phyloP scores from a whole-genome alignment of 2,329 filamentous ascomycete genomes.

The Epicoccum nigrum region DNA sequence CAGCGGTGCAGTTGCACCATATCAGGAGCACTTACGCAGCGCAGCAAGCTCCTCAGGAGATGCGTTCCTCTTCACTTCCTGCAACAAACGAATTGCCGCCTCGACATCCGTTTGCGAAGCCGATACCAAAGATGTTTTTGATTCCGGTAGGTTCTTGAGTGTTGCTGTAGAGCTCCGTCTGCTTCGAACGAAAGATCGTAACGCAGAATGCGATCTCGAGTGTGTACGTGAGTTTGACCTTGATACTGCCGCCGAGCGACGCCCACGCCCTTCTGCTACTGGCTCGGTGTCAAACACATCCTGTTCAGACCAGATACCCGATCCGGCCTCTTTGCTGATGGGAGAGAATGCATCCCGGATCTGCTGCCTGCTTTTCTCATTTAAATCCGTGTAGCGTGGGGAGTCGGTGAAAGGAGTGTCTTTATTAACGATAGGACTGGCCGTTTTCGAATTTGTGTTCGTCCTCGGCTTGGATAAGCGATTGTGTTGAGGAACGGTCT shows the following conservation, averaged over 20 bases:
- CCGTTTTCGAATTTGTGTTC: conserved; percentile 39
- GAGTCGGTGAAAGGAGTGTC: conserved; percentile 31
- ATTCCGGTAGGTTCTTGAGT: conserved; percentile 33
- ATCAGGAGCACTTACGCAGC: conserved; percentile 37
- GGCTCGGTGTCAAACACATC: conserved; percentile 30
- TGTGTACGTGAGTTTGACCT: conserved; percentile 35
- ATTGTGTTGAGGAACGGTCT: conserved; percentile 34
- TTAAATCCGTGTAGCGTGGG: conserved; percentile 36
- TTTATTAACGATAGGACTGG: conserved; percentile 18
- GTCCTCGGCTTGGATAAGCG: conserved; percentile 46
- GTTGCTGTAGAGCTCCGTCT: conserved; percentile 23
- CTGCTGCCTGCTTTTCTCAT: conserved; percentile 36
- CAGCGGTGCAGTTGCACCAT: too few species aligned
- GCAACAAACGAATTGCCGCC: conserved; percentile 53
- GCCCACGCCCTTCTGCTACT: conserved; percentile 30
- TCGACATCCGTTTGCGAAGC: conserved; percentile 51
- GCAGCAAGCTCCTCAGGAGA: conserved; percentile 57
- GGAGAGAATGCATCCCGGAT: conserved; percentile 40
- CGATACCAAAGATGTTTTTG: conserved; percentile 38
- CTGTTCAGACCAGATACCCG: conserved; percentile 21
- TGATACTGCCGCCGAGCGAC: conserved; percentile 34
- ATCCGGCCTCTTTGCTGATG: conserved; percentile 30
- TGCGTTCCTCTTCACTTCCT: conserved; percentile 56
- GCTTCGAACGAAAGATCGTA: conserved; percentile 25
- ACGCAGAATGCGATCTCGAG: conserved; percentile 34